These are phyloP conservation scores for Lepiota brunneoincarnata DNA, from an alignment of 768 basidiomycete genomes.

Conservation along the genomic window DNA sequence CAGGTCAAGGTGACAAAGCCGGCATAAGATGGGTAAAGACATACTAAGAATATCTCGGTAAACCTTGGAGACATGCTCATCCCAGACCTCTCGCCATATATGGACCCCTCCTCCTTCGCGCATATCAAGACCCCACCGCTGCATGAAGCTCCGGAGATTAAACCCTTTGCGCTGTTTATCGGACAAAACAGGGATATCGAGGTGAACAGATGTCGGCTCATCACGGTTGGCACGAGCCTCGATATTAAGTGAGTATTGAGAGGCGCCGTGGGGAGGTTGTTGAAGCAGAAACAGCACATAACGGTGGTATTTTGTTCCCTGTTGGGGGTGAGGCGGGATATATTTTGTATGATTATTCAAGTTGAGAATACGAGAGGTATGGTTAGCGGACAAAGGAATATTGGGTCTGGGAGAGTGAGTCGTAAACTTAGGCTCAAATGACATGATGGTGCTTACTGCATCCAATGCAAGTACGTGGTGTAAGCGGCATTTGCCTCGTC, in stretches of 20 bases:
- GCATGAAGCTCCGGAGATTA: slow-evolving; percentile 61
- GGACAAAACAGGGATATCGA: slow-evolving; percentile 47
- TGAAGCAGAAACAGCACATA: slow-evolving; percentile 77
- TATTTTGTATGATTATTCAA: slow-evolving; percentile 66
- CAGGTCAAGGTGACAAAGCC: slow-evolving; percentile 12
- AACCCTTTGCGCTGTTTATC: slow-evolving; percentile 55
- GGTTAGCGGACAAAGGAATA: slow-evolving; percentile 68
- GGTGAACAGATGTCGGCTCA: slow-evolving; percentile 30
- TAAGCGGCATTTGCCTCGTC: slow-evolving; percentile 61
- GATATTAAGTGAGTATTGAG: slow-evolving; percentile 31
- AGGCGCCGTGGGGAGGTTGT: slow-evolving; percentile 46
- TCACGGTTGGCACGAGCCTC: slow-evolving; percentile 28
- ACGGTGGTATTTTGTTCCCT: slow-evolving; percentile 88
- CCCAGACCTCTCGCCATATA: slow-evolving; percentile 85
- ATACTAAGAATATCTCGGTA: slow-evolving; percentile 66
- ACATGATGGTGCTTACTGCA: slow-evolving; percentile 53
- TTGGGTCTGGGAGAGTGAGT: slow-evolving; percentile 58
- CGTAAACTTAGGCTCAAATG: slow-evolving; percentile 10
- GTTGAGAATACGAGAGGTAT: slow-evolving; percentile 35
- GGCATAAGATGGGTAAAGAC: slow-evolving; percentile 27
- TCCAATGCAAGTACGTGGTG: slow-evolving; percentile 80
- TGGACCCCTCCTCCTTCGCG: slow-evolving; percentile 67
- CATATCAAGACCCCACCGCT: slow-evolving; percentile 50
- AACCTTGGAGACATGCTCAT: slow-evolving; percentile 56
- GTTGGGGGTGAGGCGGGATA: slow-evolving; percentile 89